phyloP scores from a whole-genome alignment of 331 rosid genomes.

The Erythrophleum ivorense region DNA sequence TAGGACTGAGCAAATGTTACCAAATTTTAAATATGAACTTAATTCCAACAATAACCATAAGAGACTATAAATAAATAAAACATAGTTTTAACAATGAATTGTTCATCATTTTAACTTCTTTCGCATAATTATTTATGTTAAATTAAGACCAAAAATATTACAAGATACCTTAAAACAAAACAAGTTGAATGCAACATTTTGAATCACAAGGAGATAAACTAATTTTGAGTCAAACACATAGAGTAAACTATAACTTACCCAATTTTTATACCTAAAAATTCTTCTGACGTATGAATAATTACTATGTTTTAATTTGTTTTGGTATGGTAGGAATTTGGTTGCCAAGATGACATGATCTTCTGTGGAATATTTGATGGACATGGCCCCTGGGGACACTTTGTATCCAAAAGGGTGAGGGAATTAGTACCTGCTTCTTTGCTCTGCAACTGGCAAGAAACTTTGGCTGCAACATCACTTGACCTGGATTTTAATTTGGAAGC shows the following conservation, averaged over 20 bases:
- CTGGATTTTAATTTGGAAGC: constrained; percentile 48
- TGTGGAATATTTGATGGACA: constrained; percentile 92
- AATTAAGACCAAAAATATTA: too few species aligned
- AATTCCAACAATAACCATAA: too few species aligned
- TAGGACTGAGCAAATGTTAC: too few species aligned
- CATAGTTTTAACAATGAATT: too few species aligned
- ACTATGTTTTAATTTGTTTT: constrained; percentile 32
- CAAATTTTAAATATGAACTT: too few species aligned
- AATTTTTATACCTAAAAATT: too few species aligned
- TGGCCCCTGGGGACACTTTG: constrained; percentile 88
- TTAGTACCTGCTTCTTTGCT: constrained; percentile 64
- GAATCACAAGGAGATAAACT: not conserved
- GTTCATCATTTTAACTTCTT: too few species aligned
- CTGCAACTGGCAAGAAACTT: constrained; percentile 64
- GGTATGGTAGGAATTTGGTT: constrained; percentile 69
- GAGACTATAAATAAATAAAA: too few species aligned
- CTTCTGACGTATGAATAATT: not conserved
- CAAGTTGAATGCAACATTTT: too few species aligned
- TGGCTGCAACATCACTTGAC: constrained; percentile 60
- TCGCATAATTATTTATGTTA: too few species aligned
- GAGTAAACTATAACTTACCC: too few species aligned
- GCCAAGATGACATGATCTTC: constrained; percentile 75
- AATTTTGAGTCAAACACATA: not conserved
- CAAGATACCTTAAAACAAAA: too few species aligned
- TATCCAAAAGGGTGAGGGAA: constrained; percentile 68